Conservation (phyloP, 2,329 filamentous ascomycete genomes). For the Trichoderma guizhouense region DNA sequence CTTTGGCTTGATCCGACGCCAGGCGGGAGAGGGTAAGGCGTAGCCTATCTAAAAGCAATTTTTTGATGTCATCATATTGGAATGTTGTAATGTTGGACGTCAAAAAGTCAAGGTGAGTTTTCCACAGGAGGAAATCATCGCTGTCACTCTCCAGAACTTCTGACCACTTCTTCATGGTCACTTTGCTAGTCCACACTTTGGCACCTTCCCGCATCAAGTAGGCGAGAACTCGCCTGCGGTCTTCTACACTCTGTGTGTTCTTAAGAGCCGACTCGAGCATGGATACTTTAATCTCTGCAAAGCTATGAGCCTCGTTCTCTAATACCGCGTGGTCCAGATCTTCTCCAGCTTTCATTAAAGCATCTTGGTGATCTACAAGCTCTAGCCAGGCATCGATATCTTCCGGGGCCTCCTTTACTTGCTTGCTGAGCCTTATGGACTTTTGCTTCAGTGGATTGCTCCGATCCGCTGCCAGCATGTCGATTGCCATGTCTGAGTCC, state of each 20-base stretch:
- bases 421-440: slow-evolving; percentile 60
- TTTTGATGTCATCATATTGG: slow-evolving; percentile 62
- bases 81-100: slow-evolving; percentile 67
- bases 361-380: slow-evolving; percentile 75
- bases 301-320: slow-evolving; percentile 61
- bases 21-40: slow-evolving; percentile 20
- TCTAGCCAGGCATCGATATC: slow-evolving; percentile 72
- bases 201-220: slow-evolving; percentile 70
- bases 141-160: slow-evolving; percentile 35
- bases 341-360: slow-evolving; percentile 53
- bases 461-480: slow-evolving; percentile 30
- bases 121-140: slow-evolving; percentile 62
- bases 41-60: slow-evolving; percentile 55
- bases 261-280: slow-evolving; percentile 75
- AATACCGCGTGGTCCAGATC: slow-evolving; percentile 45
- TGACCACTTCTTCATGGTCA: slow-evolving; percentile 63
- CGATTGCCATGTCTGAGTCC: slow-evolving; percentile 43
- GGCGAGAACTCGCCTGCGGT: slow-evolving; percentile 60
- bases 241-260: slow-evolving; percentile 45
- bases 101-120: slow-evolving; percentile 66
- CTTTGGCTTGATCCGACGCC: background rate
- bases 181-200: slow-evolving; percentile 68
- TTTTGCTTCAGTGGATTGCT: slow-evolving; percentile 49
- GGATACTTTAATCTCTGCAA: slow-evolving; percentile 75
- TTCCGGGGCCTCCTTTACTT: slow-evolving; percentile 61